Evolutionary conservation across 441 rosid species (phyloP).

Genomic region (Iberis amara): DNA sequence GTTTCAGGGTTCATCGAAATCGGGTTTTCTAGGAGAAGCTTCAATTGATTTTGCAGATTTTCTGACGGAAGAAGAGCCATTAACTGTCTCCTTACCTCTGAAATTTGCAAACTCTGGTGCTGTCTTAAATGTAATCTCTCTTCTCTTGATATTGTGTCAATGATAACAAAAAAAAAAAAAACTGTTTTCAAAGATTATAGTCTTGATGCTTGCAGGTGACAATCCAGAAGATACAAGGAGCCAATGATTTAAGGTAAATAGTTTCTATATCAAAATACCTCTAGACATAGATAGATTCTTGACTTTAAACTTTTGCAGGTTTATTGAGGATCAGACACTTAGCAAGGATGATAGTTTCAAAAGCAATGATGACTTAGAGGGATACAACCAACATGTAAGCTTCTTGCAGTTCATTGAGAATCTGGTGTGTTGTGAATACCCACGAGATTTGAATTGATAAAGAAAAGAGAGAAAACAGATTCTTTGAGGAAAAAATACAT

Average conservation of each 20-base stretch:
- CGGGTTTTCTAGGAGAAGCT: conserved; percentile 77
- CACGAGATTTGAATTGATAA: no score
- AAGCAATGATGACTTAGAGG: conserved; percentile 38
- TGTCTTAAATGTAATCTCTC: conserved; percentile 48
- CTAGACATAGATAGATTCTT: conserved; percentile 3
- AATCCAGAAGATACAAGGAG: conserved; percentile 61
- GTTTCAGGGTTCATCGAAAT: conserved; percentile 66
- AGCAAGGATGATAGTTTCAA: conserved; percentile 39
- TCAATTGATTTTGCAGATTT: conserved; percentile 75
- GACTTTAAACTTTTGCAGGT: conserved; percentile 37
- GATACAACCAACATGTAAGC: conserved; percentile 37
- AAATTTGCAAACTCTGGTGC: conserved; percentile 74
- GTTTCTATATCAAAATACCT: background rate
- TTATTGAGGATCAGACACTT: conserved; percentile 42
- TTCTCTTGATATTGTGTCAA: conserved; percentile 1
- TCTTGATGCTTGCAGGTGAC: conserved; percentile 58
- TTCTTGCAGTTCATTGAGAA: conserved; percentile 41
- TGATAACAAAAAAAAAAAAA: background rate
- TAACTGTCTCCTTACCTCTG: conserved; percentile 61
- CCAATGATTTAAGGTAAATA: conserved; percentile 50
- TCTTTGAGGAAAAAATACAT: no score
- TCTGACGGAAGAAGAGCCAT: conserved; percentile 45
- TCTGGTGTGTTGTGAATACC: no score
- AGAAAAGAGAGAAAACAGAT: no score
- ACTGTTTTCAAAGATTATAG: no score